These are phyloP conservation scores for Combretum micranthum DNA, from an alignment of 345 rosid species.

Conservation along the genomic window DNA sequence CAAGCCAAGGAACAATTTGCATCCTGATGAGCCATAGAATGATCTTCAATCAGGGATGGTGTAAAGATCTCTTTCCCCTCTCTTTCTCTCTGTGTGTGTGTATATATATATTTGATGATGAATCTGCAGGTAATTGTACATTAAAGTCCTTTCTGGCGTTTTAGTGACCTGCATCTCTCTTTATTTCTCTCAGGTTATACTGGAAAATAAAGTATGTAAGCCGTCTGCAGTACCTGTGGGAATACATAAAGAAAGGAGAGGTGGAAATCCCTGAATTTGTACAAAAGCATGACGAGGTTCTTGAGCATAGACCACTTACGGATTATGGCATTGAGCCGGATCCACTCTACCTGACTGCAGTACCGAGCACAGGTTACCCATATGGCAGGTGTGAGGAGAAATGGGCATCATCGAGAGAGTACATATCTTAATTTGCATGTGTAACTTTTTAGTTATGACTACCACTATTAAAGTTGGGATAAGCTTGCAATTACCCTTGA, in stretches of 20 bases:
- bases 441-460: too few relatives aligned
- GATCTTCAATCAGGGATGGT: too few relatives aligned
- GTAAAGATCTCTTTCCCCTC: too few relatives aligned
- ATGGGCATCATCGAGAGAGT: constrained; percentile 51
- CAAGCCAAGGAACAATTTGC: too few relatives aligned
- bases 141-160: neutral
- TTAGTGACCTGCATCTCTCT: neutral
- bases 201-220: constrained; percentile 92
- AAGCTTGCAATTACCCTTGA: too few relatives aligned
- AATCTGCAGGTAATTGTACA: neutral
- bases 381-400: constrained; percentile 55
- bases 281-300: constrained; percentile 60
- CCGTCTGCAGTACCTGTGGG: constrained; percentile 87
- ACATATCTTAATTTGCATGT: constrained; percentile 13
- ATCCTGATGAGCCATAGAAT: too few relatives aligned
- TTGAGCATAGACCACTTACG: constrained; percentile 81
- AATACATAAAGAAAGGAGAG: constrained; percentile 70
- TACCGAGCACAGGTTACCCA: constrained; percentile 45
- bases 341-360: constrained; percentile 53
- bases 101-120: too few relatives aligned
- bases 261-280: constrained; percentile 87
- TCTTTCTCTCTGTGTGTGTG: too few relatives aligned
- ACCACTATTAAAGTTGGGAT: neutral
- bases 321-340: constrained; percentile 96
- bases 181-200: constrained; percentile 39